Evolutionary conservation across 129 eudicot species (phyloP).

Genomic region (sunflower (Helianthus annuus)): HanXRQr2.0-SUNRISE NC_035447.2:98755301-98755800

Average conservation of each 20-base stretch:
- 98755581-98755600: slow-evolving; percentile 98
- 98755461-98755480: no score
- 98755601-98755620: slow-evolving; percentile 91
- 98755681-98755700: slow-evolving; percentile 37
- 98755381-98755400: no score
- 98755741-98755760: slow-evolving; percentile 30
- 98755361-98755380: no score
- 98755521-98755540: not conserved
- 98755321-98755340: no score
- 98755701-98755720: slow-evolving; percentile 17
- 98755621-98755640: slow-evolving; percentile 77
- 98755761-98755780: slow-evolving; percentile 33
- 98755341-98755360: no score
- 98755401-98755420: no score
- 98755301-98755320: no score
- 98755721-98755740: slow-evolving; percentile 13
- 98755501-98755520: no score
- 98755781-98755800: slow-evolving; percentile 51
- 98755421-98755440: no score
- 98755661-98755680: slow-evolving; percentile 43
- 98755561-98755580: slow-evolving; percentile 26
- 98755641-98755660: slow-evolving; percentile 64
- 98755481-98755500: no score
- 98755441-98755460: no score
- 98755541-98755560: slow-evolving; percentile 20